Evolutionary conservation across 306 rosid species (phyloP), one percentile per base, ranked within the genome.

Genomic region (Dicorynia guianensis): DNA sequence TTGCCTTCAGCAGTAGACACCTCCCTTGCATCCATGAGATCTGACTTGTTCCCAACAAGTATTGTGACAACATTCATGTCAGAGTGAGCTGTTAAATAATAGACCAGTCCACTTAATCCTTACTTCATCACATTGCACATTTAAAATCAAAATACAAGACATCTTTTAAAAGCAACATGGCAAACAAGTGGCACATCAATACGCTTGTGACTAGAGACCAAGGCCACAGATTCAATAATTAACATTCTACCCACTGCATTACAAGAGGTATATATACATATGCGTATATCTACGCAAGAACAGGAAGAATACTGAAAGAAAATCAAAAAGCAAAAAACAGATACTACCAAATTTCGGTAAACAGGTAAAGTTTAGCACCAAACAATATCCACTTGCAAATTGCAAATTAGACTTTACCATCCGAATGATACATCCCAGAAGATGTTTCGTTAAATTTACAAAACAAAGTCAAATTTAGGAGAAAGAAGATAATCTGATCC

Each of bases 61-160:
- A 95, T 90, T 1, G 96, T 90, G 38, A 92, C 97, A 49, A 95
- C 97, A 76, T 95, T 95, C 98, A 95, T 95, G 85, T 92, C 97
- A 34, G 96, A 95, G 76, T 95, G 98, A 89, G 96, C 98, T 95
- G 96, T 90, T 80, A 74, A 82, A 81, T 67, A 77, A 74, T 46
- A 86, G 67, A 88, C 33, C 81, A 79, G 63, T 82, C 80, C 78
- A 78, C 83, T 88, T 83, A 91, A 79, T 81, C 82, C 82, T 81
- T 72, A 34, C 60, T 76, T 75, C 72, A 76, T 75, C 76, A 62
- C 55, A 79, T 73, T 68, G 73, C 76, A 62, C 55, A 79, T 69
- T 68, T 54, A 78, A 61, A 81, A 79, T 40, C 54, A 62, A 34
- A 60, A 79, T 15, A 76, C 42, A 40, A 46, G 35, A 8, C 59